These are phyloP conservation scores for Magnusiomyces tetraspermus DNA, from an alignment of 1,139 yeast species.

Conservation along the genomic window DNA sequence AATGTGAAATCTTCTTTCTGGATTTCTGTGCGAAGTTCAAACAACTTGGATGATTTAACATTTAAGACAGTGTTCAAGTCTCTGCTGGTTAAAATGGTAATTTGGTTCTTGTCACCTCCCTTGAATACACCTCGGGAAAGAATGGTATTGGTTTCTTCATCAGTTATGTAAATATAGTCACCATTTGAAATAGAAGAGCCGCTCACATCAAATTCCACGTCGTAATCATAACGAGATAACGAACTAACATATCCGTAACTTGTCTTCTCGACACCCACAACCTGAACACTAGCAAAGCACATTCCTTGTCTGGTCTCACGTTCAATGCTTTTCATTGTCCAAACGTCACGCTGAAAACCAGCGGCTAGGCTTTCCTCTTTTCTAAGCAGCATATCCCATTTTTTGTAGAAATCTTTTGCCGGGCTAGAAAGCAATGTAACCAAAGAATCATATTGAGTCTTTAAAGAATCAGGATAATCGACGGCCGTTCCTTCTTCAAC, in stretches of 20 bases:
- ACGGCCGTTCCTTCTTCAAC: background rate
- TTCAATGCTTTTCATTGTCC: slow-evolving; percentile 52
- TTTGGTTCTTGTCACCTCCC: background rate
- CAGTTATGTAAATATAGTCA: slow-evolving; percentile 55
- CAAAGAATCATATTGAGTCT: background rate
- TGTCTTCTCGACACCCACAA: background rate
- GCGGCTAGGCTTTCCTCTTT: slow-evolving; percentile 60
- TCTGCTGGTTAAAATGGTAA: background rate
- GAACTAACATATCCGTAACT: slow-evolving; percentile 14
- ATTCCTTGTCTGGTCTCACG: slow-evolving; percentile 55
- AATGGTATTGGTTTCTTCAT: slow-evolving; percentile 61
- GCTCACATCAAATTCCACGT: slow-evolving; percentile 14
- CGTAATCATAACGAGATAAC: slow-evolving; percentile 13
- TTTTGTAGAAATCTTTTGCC: slow-evolving; percentile 41
- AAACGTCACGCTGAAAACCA: slow-evolving; percentile 51
- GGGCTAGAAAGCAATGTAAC: background rate
- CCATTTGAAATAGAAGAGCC: slow-evolving; percentile 24
- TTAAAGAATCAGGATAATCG: background rate
- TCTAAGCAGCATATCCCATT: slow-evolving; percentile 68
- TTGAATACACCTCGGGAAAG: background rate
- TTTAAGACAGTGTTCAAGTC: background rate
- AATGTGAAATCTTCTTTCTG: background rate
- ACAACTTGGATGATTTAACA: background rate
- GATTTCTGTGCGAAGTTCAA: background rate
- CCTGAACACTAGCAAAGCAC: slow-evolving; percentile 35